Evolutionary conservation across 306 rosid genomes (phyloP).

Genomic region (Lathyrus aphaca): DNA sequence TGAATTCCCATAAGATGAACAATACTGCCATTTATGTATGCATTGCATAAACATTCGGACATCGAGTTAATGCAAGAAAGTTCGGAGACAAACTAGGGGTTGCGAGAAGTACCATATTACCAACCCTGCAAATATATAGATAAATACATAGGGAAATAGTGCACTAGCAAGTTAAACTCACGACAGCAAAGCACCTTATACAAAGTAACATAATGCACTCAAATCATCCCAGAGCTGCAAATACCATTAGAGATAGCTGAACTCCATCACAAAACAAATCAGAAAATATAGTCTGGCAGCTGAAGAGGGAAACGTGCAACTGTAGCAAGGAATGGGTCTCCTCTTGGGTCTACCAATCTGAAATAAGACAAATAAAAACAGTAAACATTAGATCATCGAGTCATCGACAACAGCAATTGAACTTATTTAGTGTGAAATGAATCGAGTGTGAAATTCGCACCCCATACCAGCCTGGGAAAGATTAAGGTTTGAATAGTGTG

Average conservation of each 20-base stretch:
- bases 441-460: constrained; percentile 9
- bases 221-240: constrained; percentile 20
- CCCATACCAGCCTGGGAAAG: constrained; percentile 25
- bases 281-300: constrained; percentile 80
- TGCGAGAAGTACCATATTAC: not conserved
- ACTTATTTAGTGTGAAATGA: constrained; percentile 22
- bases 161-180: constrained; percentile 23
- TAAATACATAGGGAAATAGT: constrained; percentile 1
- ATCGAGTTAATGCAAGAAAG: not conserved
- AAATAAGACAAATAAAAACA: constrained; percentile 25
- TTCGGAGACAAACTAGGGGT: not conserved
- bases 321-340: constrained; percentile 61
- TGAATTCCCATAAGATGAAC: not conserved
- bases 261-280: constrained; percentile 39
- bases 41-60: not conserved
- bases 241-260: constrained; percentile 19
- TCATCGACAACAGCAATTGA: constrained; percentile 2
- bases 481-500: constrained; percentile 2
- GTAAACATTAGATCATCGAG: not conserved
- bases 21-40: not conserved
- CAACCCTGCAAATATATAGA: not conserved
- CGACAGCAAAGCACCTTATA: constrained; percentile 18
- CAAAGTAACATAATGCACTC: constrained; percentile 9
- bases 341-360: constrained; percentile 61
- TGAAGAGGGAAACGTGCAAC: constrained; percentile 74